These are phyloP conservation scores for Ustilago trichophora DNA, from an alignment of 1,284 basidiomycete species.

Conservation along the genomic window DNA sequence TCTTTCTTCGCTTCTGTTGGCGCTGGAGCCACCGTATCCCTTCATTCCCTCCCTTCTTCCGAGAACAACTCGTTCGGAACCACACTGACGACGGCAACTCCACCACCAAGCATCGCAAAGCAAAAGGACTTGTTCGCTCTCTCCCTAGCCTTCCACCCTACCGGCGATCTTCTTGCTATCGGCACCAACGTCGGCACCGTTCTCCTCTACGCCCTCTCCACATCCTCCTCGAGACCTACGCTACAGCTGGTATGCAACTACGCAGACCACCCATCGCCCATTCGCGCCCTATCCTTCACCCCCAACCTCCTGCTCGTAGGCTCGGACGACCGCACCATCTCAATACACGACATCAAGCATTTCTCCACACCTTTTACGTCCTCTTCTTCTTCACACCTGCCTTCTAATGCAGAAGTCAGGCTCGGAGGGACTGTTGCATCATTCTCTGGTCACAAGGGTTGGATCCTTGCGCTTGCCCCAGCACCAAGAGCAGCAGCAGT, in stretches of 20 bases:
- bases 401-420: not conserved
- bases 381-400: not conserved
- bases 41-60: slow-evolving; percentile 13
- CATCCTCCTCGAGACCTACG: not conserved
- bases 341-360: slow-evolving; percentile 31
- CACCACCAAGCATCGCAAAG: not conserved
- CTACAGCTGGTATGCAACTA: slow-evolving; percentile 6
- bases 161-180: slow-evolving; percentile 9
- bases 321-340: slow-evolving; percentile 36
- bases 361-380: not conserved
- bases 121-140: slow-evolving; percentile 32
- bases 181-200: slow-evolving; percentile 26
- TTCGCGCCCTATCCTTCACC: slow-evolving; percentile 29
- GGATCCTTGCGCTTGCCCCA: slow-evolving; percentile 10
- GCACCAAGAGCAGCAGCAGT: not conserved
- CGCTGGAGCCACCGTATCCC: slow-evolving; percentile 13
- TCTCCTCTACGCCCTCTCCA: slow-evolving; percentile 19
- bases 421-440: slow-evolving; percentile 24
- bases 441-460: slow-evolving; percentile 30
- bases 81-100: no score
- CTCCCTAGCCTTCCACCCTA: slow-evolving; percentile 21
- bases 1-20: slow-evolving; percentile 29
- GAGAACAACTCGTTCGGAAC: no score
- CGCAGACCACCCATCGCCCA: slow-evolving; percentile 33
- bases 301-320: slow-evolving; percentile 22